Evolutionary conservation across 257 asterid genomes (phyloP).

Genomic region (Solanum virginianum): DNA sequence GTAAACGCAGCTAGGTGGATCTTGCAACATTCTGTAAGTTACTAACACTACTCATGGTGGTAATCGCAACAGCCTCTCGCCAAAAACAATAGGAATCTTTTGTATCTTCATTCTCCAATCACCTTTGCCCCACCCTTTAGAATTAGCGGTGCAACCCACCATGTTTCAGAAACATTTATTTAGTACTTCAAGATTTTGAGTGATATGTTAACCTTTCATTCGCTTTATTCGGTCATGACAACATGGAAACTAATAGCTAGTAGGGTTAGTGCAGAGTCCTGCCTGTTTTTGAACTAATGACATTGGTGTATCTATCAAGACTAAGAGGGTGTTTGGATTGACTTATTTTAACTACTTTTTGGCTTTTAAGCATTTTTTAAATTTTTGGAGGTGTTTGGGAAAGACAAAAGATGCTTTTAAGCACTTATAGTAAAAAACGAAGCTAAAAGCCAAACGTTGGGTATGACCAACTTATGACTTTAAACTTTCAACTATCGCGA

Average conservation of each 20-base stretch:
- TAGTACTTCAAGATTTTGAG: not conserved
- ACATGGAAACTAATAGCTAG: not conserved
- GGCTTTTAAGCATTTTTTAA: no score
- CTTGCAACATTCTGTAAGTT: not conserved
- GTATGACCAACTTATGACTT: no score
- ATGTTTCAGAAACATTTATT: not conserved
- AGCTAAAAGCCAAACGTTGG: no score
- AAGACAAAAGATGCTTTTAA: no score
- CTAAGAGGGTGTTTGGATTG: no score
- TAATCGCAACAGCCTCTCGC: not conserved
- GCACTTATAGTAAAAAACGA: no score
- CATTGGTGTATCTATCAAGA: not conserved
- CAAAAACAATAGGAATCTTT: not conserved
- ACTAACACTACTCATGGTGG: not conserved
- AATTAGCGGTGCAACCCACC: not conserved
- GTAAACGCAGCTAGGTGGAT: not conserved
- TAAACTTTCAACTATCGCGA: not conserved
- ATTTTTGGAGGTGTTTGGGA: no score
- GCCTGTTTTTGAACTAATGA: not conserved
- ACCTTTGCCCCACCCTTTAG: not conserved
- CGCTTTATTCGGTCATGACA: not conserved
- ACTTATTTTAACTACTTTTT: no score
- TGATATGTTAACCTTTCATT: not conserved
- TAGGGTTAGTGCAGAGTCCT: not conserved
- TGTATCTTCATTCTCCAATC: not conserved